Percentiles rank a stretch among this genome's conserved stretches.
Evolutionary conservation across 176 grass and related monocot genomes (phyloP).

Genomic region (Avena atlantica): DNA sequence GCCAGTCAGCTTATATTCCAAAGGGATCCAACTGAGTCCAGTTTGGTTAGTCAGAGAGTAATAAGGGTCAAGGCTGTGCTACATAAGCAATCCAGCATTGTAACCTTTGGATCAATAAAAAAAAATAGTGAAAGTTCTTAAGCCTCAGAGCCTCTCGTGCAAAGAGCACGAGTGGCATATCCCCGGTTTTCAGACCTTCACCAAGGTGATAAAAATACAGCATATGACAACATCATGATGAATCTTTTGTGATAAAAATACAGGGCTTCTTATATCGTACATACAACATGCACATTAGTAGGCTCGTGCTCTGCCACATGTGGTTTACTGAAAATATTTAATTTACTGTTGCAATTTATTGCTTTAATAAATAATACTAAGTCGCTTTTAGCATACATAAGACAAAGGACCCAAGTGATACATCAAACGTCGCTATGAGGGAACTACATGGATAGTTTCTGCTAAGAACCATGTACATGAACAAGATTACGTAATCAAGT

Average conservation of each 20-base stretch:
- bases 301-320: constrained; percentile 9
- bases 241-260: constrained; percentile 30
- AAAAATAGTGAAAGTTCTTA: not conserved
- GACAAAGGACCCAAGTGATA: not conserved
- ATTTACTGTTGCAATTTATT: not conserved
- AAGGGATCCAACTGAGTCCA: not conserved
- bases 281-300: not conserved
- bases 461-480: constrained; percentile 39
- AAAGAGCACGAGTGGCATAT: not conserved
- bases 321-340: not conserved
- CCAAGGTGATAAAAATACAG: not conserved
- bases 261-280: not conserved
- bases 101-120: not conserved
- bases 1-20: not conserved
- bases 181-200: not conserved
- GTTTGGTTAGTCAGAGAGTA: not conserved
- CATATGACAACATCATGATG: constrained; percentile 27
- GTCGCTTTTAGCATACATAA: constrained; percentile 22
- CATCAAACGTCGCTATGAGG: constrained; percentile 20
- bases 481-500: constrained; percentile 12
- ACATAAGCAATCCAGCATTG: not conserved
- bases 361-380: not conserved
- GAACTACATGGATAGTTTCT: constrained; percentile 18
- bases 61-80: not conserved
- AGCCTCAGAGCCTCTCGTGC: not conserved